These are phyloP conservation scores for Urtica urens DNA, from an alignment of 306 rosid genomes.

Conservation along the genomic window DNA sequence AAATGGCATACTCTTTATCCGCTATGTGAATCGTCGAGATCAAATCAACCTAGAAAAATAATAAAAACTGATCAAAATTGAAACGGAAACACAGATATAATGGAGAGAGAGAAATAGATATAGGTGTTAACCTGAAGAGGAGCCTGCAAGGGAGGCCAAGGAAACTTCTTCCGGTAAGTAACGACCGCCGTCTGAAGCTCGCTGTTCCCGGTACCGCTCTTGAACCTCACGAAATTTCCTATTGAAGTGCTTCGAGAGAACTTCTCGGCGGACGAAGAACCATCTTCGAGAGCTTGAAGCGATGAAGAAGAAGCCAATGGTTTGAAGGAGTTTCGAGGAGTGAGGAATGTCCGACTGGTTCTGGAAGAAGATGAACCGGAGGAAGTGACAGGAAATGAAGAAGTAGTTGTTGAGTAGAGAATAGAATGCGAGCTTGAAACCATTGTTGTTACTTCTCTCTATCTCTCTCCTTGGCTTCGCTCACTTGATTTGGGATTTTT, in stretches of 20 bases:
- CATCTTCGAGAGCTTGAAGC: conserved; percentile 29
- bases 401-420: conserved; percentile 37
- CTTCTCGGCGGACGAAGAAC: conserved; percentile 48
- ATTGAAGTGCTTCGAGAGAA: conserved; percentile 55
- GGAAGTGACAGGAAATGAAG: conserved; percentile 36
- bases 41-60: conserved; percentile 81
- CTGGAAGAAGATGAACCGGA: too few relatives aligned
- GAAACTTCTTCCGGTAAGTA: conserved; percentile 64
- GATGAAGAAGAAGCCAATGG: conserved; percentile 9
- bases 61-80: conserved; percentile 13
- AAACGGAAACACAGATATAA: not conserved
- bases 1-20: conserved; percentile 70
- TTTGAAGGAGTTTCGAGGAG: conserved; percentile 18
- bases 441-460: too few relatives aligned
- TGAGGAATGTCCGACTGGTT: conserved; percentile 1
- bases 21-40: conserved; percentile 93
- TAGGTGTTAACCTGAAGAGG: conserved; percentile 67
- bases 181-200: conserved; percentile 82
- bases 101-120: not conserved
- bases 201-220: conserved; percentile 43
- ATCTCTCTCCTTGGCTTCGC: too few relatives aligned
- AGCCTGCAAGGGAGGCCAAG: conserved; percentile 68
- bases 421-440: conserved; percentile 37
- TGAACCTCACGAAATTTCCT: conserved; percentile 83
- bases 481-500: too few relatives aligned